phyloP scores from a whole-genome alignment of 2,329 filamentous ascomycete genomes.

The Fusarium sp. region DNA sequence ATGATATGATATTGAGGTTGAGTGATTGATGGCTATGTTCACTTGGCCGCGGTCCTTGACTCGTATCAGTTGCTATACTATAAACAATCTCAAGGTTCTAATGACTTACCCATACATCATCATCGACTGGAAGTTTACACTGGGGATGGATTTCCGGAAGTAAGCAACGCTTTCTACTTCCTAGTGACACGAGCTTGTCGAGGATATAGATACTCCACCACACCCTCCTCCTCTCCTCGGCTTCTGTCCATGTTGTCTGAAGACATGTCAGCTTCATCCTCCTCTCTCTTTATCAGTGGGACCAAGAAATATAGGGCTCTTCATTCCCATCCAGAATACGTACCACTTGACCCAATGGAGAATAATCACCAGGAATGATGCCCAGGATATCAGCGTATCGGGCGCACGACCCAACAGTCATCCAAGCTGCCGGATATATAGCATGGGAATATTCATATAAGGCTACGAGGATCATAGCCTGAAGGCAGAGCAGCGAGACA shows the following conservation, averaged over 20 bases:
- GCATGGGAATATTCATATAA: neutral
- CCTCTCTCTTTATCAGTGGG: accelerated
- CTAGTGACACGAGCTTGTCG: neutral
- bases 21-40: neutral
- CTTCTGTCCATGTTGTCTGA: neutral
- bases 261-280: accelerated
- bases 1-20: neutral
- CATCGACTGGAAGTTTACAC: neutral
- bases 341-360: neutral
- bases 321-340: accelerated
- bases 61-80: accelerated
- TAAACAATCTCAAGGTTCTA: accelerated
- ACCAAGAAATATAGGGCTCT: accelerated
- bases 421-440: neutral
- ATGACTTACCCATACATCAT: neutral
- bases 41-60: neutral
- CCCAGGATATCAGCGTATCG: neutral
- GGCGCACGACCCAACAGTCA: neutral
- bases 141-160: accelerated
- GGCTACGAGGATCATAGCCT: neutral
- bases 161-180: neutral
- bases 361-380: neutral
- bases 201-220: neutral
- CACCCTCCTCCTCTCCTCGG: neutral
- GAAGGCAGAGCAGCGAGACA: accelerated